These are phyloP conservation scores for Colletotrichum viniferum DNA, from an alignment of 2,329 filamentous ascomycete species.

Conservation along the genomic window DNA sequence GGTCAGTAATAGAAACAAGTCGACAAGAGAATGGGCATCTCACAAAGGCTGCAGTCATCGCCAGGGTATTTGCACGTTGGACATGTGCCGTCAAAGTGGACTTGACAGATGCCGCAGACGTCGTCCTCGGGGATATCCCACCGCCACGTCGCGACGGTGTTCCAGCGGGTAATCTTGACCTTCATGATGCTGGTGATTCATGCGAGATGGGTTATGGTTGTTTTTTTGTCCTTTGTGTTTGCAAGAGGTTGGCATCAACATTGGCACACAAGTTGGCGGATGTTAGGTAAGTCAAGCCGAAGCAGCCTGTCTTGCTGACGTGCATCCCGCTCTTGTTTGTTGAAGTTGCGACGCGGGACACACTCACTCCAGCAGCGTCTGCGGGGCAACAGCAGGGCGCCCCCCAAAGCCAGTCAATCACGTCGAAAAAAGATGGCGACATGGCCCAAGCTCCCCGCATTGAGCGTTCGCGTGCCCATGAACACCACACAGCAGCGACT, in stretches of 20 bases:
- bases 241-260: not conserved
- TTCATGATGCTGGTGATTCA: conserved; percentile 69
- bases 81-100: conserved; percentile 97
- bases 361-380: not conserved
- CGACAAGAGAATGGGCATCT: conserved; percentile 36
- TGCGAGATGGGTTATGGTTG: not conserved
- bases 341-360: not conserved
- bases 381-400: not conserved
- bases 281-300: not conserved
- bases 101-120: conserved; percentile 97
- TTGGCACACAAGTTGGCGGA: not conserved
- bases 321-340: not conserved
- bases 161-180: conserved; percentile 92
- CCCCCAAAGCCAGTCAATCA: conserved; percentile 5
- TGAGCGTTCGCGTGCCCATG: not conserved
- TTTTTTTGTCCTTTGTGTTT: not conserved
- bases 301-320: not conserved
- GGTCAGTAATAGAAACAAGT: not conserved
- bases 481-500: not conserved
- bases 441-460: conserved; percentile 30
- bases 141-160: conserved; percentile 93
- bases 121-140: conserved; percentile 98
- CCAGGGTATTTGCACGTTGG: conserved; percentile 98
- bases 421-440: conserved; percentile 9
- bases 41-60: conserved; percentile 91